These are phyloP conservation scores for Liquidambar formosana DNA, from an alignment of 164 flowering plant genomes.

Conservation along the genomic window DNA sequence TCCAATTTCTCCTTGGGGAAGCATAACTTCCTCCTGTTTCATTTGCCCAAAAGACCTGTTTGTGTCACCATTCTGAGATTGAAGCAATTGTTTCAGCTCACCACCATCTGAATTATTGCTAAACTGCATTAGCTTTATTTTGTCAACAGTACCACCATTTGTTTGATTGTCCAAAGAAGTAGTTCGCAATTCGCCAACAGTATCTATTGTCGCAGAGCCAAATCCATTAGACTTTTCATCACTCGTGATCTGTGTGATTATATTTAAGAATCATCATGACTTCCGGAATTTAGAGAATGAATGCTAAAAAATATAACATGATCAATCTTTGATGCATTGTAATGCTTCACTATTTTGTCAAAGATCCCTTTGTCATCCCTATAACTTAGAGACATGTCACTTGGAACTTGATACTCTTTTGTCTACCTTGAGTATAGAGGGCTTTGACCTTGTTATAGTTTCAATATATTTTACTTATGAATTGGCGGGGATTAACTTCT, in stretches of 20 bases:
- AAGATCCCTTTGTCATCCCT: neutral
- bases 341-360: neutral
- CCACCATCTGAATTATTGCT: slow-evolving; percentile 25
- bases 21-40: slow-evolving; percentile 51
- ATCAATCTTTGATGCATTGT: neutral
- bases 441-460: too few species aligned
- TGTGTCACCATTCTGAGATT: slow-evolving; percentile 28
- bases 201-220: slow-evolving; percentile 22
- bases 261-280: slow-evolving; percentile 10
- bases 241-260: slow-evolving; percentile 35
- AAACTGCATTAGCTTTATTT: slow-evolving; percentile 35
- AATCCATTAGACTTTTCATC: slow-evolving; percentile 44
- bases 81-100: slow-evolving; percentile 32
- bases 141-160: slow-evolving; percentile 31
- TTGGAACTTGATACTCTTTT: too few species aligned
- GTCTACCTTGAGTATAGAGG: too few species aligned
- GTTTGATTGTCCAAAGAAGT: slow-evolving; percentile 33
- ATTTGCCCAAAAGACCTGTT: slow-evolving; percentile 32
- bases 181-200: slow-evolving; percentile 26
- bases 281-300: neutral
- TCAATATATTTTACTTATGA: too few species aligned
- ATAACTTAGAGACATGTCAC: neutral
- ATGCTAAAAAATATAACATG: neutral
- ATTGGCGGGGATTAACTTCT: too few species aligned
- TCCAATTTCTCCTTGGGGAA: slow-evolving; percentile 40